Percentiles rank a stretch among this genome's conserved stretches.
Conservation (phyloP, 306 rosid genomes). For the Alnus rubra region DNA sequence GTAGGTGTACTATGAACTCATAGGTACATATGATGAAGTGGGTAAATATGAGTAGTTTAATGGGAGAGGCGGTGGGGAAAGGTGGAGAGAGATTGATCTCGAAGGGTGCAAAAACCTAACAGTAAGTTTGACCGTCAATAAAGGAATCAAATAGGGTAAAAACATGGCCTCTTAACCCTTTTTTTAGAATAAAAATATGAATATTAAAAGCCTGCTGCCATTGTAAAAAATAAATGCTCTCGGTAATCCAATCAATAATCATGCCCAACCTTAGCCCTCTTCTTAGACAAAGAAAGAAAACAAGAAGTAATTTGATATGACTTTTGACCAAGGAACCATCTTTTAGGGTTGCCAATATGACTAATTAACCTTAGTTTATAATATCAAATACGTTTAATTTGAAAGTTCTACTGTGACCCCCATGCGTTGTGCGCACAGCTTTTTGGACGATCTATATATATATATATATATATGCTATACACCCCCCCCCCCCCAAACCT, state of each 20-base stretch:
- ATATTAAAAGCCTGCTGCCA: constrained; percentile 48
- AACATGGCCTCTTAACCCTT: constrained; percentile 53
- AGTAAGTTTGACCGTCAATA: constrained; percentile 78
- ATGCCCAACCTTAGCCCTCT: constrained; percentile 32
- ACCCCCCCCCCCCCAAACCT: neutral
- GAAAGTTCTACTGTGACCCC: neutral
- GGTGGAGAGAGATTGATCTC: constrained; percentile 59
- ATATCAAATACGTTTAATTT: neutral
- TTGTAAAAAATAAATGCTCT: constrained; percentile 44
- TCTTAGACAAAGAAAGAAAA: constrained; percentile 32
- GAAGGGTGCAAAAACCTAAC: constrained; percentile 53
- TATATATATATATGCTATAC: too few relatives aligned
- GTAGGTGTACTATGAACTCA: too few relatives aligned
- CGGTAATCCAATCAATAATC: constrained; percentile 43
- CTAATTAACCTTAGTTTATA: constrained; percentile 4
- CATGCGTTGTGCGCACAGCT: neutral
- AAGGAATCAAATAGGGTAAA: constrained; percentile 84
- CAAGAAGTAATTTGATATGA: constrained; percentile 17
- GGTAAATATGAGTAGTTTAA: constrained; percentile 17
- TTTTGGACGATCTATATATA: neutral
- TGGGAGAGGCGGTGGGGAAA: constrained; percentile 37
- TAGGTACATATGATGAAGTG: constrained; percentile 4
- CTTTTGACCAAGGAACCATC: constrained; percentile 43
- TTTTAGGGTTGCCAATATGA: constrained; percentile 24
- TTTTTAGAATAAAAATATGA: constrained; percentile 21